Base-by-base conservation (phyloP, 345 rosid genomes). In the Diplotaxis tenuifolia region DNA sequence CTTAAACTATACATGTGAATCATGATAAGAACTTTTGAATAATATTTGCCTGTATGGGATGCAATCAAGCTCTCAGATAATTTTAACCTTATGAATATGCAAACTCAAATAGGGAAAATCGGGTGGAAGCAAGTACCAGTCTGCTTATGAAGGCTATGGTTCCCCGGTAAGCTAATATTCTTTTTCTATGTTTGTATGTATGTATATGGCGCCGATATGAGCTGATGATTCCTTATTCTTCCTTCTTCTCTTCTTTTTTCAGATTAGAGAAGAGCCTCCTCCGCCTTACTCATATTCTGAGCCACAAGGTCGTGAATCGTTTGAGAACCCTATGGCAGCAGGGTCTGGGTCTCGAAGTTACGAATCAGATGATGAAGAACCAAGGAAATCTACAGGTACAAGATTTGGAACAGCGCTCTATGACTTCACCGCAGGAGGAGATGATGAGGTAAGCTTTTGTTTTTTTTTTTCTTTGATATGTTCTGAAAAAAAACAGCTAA, bases 341-440 rank as follows among this genome's bases (percentile, higher is more conserved):
- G 88, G 81, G 45, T 75, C 69, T 22, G 92, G 86, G 29, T 86
- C 89, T 64, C 84, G 75, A 38, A 84, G 92, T 81, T 87, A 83
- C 78, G 92, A 81, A 73, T 87, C 87, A 50, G 85, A 77, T 42
- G 93, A 90, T 66, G 88, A 79, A 7, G 92, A 84, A 56, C 87
- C 76, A 31, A 63, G 65, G 73, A 82, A 93, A 75, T 85, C 96
- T 60, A 83, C 84, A 62, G 82, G 83, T 79, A 75, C 84, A 52
- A 96, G 91, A 82, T 57, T 28, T 69, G 99, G 98, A 64, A 80
- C 83, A 11, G 99, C 99, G 65, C 81, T 95, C 32, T 95, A 95
- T 83, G 99, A 95, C 83, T 95, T 95, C 81, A 90, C 87, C 20
- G 98, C 98, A 9, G 99, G 99, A 64, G 99, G 99, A 84, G 99